phyloP scores from a whole-genome alignment of 106 monocot genomes.

The Dendrobium huoshanense region DNA sequence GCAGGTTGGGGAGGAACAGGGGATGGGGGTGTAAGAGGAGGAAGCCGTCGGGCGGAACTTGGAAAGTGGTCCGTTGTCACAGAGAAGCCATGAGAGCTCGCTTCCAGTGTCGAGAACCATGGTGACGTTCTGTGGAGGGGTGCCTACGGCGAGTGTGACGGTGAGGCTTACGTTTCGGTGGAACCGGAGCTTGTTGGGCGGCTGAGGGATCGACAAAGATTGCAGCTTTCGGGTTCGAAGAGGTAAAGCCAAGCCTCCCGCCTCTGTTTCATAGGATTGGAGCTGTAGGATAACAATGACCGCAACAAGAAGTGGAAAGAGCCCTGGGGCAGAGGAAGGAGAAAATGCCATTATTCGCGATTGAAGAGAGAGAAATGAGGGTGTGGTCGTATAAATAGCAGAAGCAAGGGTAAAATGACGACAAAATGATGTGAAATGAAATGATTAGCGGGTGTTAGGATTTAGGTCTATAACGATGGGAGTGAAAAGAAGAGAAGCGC shows the following conservation, averaged over 20 bases:
- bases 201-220: neutral
- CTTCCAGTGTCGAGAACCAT: constrained; percentile 97
- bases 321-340: neutral
- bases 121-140: constrained; percentile 90
- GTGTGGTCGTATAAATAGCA: neutral
- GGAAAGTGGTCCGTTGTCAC: constrained; percentile 5
- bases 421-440: neutral
- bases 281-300: neutral
- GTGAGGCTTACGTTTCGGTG: constrained; percentile 84
- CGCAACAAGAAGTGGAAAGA: neutral
- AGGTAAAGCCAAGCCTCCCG: neutral
- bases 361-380: neutral
- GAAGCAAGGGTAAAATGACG: neutral
- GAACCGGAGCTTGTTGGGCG: constrained; percentile 70
- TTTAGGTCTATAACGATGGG: neutral
- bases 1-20: constrained; percentile 69
- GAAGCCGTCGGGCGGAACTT: constrained; percentile 40
- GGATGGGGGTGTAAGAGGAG: constrained; percentile 45
- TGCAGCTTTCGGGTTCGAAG: neutral
- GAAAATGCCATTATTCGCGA: neutral
- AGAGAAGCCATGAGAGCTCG: constrained; percentile 96
- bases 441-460: neutral
- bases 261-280: neutral
- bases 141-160: constrained; percentile 72
- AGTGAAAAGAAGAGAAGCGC: too few species aligned